phyloP scores from a whole-genome alignment of 164 flowering plant species.

The Annona cherimola region DNA sequence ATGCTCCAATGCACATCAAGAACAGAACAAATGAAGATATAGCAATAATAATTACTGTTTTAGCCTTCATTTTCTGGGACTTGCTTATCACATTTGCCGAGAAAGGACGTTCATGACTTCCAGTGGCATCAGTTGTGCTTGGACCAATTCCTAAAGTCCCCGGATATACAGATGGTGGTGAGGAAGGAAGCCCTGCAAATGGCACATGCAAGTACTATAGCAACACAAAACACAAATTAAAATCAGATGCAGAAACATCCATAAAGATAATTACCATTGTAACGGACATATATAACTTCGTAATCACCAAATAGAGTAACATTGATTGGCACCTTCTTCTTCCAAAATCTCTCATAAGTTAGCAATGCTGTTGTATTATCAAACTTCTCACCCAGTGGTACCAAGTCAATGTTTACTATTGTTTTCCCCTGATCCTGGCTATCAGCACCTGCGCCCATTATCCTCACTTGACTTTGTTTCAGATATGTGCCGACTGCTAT shows the following conservation, averaged over 20 bases:
- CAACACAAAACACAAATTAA: not conserved
- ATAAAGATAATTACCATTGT: slow-evolving; percentile 59
- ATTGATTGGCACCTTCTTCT: slow-evolving; percentile 70
- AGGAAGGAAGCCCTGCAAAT: slow-evolving; percentile 64
- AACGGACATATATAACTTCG: slow-evolving; percentile 52
- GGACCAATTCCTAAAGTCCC: slow-evolving; percentile 40
- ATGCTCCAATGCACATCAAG: slow-evolving; percentile 52
- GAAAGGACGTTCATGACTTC: slow-evolving; percentile 49
- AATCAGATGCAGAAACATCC: not conserved
- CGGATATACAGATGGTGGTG: slow-evolving; percentile 36
- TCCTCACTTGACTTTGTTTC: slow-evolving; percentile 85
- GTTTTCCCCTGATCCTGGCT: slow-evolving; percentile 67
- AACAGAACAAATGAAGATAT: slow-evolving; percentile 68
- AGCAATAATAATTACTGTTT: slow-evolving; percentile 55
- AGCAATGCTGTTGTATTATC: slow-evolving; percentile 86
- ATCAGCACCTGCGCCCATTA: slow-evolving; percentile 87
- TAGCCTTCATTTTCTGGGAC: slow-evolving; percentile 50
- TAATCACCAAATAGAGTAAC: slow-evolving; percentile 74
- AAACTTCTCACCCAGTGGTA: slow-evolving; percentile 92
- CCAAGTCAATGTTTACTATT: slow-evolving; percentile 75
- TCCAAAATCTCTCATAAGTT: slow-evolving; percentile 70
- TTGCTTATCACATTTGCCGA: slow-evolving; percentile 57
- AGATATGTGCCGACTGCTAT: slow-evolving; percentile 82
- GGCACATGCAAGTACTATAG: slow-evolving; percentile 14
- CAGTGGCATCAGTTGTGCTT: slow-evolving; percentile 36